Base-by-base conservation (phyloP, 495 filamentous ascomycete genomes). In the Lophiotrema nucula region DNA sequence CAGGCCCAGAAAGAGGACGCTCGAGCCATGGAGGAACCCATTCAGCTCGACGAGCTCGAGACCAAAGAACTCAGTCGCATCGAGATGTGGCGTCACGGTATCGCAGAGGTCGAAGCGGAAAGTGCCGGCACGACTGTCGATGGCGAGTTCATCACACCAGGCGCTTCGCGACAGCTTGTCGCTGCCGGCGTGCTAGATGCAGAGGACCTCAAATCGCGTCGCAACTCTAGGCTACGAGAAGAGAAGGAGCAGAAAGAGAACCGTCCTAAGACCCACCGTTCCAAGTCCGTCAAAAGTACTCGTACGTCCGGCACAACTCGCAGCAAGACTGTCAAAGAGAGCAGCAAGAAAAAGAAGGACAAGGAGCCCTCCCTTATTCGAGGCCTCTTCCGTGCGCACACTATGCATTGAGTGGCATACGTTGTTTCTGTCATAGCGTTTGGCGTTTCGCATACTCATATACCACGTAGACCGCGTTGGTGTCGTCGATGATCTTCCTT, bases 41-140 rank as follows among this genome's bases (percentile, higher is more conserved):
- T 62, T 19, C 27, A 81, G 27, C 72, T 80, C 42, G 76, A 82
- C 58, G 76, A 79, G 24, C 58, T 82, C 10, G 74, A 81, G 10
- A 69, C 73, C 42, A 15, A 35, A 26, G 73, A 74, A 33, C 68
- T 90, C 41, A 84, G 80, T 66, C 72, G 74, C 6, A 91, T 96
- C 27, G 89, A 96, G 66, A 77, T 72, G 19, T 96, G 91, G 91
- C 79, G 90, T 18, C 79, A 90, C n/a, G 91, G 90, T 5, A 91
- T 96, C 47, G 88, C 85, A 12, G 86, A 87, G 38, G 73, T 72
- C 8, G 81, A 86, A 58, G 82, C 76, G 22, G 63, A 70, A 8
- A 85, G 83, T 66, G 57, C 77, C 2, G 82, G 77, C 18, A 89
- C 86, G 1, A 86, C 81, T 21, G 90, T 90, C 3, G 91, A 95